A percentile compares a stretch with the other conserved stretches of the same genome.
phyloP scores from a whole-genome alignment of 1,139 yeast species.

The Keqinozyma sinolaborantium region DNA sequence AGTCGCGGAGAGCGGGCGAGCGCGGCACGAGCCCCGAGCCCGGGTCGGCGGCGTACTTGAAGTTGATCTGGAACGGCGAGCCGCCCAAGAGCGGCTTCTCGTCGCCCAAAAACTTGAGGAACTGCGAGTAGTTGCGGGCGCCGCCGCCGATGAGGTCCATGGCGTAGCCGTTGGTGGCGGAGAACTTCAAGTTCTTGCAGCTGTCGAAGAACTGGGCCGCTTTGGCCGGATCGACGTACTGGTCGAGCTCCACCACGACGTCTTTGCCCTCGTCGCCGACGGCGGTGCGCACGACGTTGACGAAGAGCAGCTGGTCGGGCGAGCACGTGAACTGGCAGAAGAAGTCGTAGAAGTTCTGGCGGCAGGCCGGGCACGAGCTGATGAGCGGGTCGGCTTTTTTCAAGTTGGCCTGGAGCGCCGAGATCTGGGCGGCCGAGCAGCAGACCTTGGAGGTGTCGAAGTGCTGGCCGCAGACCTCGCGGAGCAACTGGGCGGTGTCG shows the following conservation, averaged over 20 bases:
- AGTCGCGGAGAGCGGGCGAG: constrained; percentile 39
- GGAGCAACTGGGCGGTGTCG: constrained; percentile 45
- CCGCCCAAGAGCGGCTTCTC: constrained; percentile 93
- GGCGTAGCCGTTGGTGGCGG: constrained; percentile 93
- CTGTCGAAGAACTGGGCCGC: constrained; percentile 73
- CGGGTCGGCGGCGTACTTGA: constrained; percentile 40
- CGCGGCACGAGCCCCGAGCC: constrained; percentile 20
- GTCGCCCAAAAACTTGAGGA: constrained; percentile 87
- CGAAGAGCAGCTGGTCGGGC: constrained; percentile 73
- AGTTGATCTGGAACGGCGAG: constrained; percentile 91
- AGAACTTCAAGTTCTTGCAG: constrained; percentile 85
- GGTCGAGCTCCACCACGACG: constrained; percentile 70
- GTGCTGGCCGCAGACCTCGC: constrained; percentile 66
- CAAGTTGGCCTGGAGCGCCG: constrained; percentile 44
- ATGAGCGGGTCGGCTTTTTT: constrained; percentile 76
- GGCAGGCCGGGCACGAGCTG: constrained; percentile 93
- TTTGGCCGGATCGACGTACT: constrained; percentile 54
- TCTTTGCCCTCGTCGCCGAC: constrained; percentile 49
- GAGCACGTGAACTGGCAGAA: constrained; percentile 93
- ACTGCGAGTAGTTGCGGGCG: constrained; percentile 67
- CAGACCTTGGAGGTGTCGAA: constrained; percentile 45
- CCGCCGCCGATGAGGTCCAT: constrained; percentile 98
- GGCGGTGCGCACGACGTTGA: constrained; percentile 59
- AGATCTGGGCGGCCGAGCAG: constrained; percentile 36
- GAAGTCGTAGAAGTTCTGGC: constrained; percentile 76